Evolutionary conservation across 345 rosid genomes (phyloP), one percentile per base, ranked within the genome.

Genomic region (Gossypium rotundifolium): DNA sequence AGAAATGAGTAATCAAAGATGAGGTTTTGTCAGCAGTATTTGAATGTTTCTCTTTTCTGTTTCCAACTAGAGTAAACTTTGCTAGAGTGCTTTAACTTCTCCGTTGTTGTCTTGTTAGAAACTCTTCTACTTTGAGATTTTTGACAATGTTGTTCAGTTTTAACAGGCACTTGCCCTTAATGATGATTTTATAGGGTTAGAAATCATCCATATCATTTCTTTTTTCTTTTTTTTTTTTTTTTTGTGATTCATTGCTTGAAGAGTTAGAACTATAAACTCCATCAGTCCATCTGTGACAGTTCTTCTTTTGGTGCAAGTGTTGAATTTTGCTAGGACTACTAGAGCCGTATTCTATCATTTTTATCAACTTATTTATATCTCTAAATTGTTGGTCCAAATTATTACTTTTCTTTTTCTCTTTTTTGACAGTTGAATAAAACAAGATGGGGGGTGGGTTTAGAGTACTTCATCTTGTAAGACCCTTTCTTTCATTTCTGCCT

Each of bases 381-480:
- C 51, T 44, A 16, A n/a, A 65, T 65, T 17, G n/a, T 65, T 65
- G 9, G 33, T 65, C 53, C 70, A 44, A 29, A 7, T 65, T 65
- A 5, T 27, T 44, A 42, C 38, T 29, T 27, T 29, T 0, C 0
- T 29, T 29, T 29, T 1, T 2, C 1, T 11, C 42, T 64, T 11
- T 53, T 49, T 49, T 55, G 27, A 51, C 16, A 51, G 73, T 27
- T 53, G 66, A 11, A 1, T 61, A 8, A 59, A 73, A 45, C 65
- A 79, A 48, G 48, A 89, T 89, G 93, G 93, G 88, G 52, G 90
- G 93, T 71, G 93, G 93, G 44, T 89, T 89, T 76, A 79, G 84
- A 61, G 84, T 81, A 45, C 82, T 81, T 67, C 84, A 81, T 70
- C 79, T 78, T 38, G 84, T 79, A 4, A 75, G 82, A 40, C 84